Evolutionary conservation across 148 eudicot species (phyloP), one percentile per base, ranked within the genome.

Genomic region (Chenopodium suecicum): DNA sequence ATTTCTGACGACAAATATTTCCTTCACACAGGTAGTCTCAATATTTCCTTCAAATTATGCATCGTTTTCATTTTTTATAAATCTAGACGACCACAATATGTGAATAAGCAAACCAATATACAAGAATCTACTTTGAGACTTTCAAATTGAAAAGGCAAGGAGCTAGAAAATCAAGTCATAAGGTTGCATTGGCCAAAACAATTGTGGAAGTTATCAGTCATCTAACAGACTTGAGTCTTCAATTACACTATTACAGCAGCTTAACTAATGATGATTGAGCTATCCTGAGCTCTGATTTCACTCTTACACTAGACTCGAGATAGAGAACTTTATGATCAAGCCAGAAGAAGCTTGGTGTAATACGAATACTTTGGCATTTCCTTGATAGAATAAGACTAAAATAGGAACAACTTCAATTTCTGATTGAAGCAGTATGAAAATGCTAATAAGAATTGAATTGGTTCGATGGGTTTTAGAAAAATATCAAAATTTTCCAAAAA

Each of bases 351-450:
- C 13, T 62, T 46, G 75, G 52, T 37, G 62, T 70, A 9, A 8
- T 4, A 75, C 14, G 52, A 19, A 48, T 47, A 25, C 74, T 66
- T 58, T 54, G 41, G 16, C 77, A 79, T 14, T 56, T 9, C 48
- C 60, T 31, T n/a, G 16, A 60, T 16, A 37, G 69, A 70, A 48
- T 48, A 37, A 37, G 7, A 37, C 44, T 37, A 77, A 48, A 29
- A n/a, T 6, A 64, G 27, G 27, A 19, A 52, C 8, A 12, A 44
- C 23, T 22, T 29, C 9, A 12, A 13, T 27, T 20, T 50, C 58
- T 66, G 27, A 66, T 72, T 73, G 41, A 66, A 37, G 54, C 82
- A 83, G 44, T 69, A 41, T 73, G 52, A 75, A 75, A 75, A 69
- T 75, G 83, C 41, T 80, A 63, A 63, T 71, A 79, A 74, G 73